phyloP scores from a whole-genome alignment of 2,329 filamentous ascomycete genomes.

The Nakataea oryzae region DNA sequence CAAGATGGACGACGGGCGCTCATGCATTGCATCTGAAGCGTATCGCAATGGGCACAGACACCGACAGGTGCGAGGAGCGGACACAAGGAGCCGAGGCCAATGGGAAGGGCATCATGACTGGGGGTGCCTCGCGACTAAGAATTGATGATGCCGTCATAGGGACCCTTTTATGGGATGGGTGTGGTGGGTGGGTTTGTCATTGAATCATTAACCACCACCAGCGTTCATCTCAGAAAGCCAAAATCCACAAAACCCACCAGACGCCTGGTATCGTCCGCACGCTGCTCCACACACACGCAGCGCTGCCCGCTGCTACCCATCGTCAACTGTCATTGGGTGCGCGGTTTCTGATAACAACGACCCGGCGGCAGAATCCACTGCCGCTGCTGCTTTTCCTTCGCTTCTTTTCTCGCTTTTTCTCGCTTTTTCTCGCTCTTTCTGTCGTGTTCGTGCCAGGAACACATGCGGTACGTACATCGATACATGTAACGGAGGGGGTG shows the following conservation, averaged over 20 bases:
- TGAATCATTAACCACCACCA: not conserved
- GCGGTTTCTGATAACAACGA: not conserved
- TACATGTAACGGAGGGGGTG: not conserved
- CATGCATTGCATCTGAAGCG: not conserved
- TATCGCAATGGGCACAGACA: too few species aligned
- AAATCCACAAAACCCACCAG: not conserved
- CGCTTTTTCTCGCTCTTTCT: not conserved
- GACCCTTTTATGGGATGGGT: not conserved
- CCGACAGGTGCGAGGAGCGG: too few species aligned
- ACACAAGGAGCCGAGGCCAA: not conserved
- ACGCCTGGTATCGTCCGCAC: not conserved
- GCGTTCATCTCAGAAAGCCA: too few species aligned
- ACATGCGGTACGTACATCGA: too few species aligned
- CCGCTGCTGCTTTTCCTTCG: not conserved
- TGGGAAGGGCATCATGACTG: not conserved
- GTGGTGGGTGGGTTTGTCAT: not conserved
- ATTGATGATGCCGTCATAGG: not conserved
- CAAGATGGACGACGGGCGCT: not conserved
- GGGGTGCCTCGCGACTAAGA: not conserved
- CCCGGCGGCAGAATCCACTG: too few species aligned
- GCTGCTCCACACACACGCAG: not conserved
- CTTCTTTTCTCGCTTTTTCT: not conserved
- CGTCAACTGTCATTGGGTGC: too few species aligned
- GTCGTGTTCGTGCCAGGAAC: not conserved
- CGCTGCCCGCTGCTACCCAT: too few species aligned